Conservation (phyloP, 148 eudicot genomes). For the Amaranthus palmeri region DNA sequence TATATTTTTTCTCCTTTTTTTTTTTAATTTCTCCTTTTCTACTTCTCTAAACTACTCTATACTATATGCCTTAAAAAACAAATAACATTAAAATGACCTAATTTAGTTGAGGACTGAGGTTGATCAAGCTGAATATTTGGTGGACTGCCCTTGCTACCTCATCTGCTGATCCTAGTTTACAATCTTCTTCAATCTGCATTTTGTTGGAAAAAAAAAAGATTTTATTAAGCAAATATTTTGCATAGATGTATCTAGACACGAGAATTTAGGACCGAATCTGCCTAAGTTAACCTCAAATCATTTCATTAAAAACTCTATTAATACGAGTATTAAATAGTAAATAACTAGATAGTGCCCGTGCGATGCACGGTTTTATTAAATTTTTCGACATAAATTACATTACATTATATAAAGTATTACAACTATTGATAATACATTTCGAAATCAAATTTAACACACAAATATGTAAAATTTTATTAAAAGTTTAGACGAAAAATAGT, state of each 20-base stretch:
- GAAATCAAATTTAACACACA: no score
- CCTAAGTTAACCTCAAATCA: no score
- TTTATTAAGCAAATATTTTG: not conserved
- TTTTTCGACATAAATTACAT: no score
- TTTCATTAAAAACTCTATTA: no score
- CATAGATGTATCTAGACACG: not conserved
- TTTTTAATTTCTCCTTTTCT: not conserved
- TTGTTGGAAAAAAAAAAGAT: not conserved
- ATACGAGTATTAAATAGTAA: no score
- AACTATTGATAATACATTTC: no score
- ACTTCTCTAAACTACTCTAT: slow-evolving; percentile 3
- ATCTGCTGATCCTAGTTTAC: slow-evolving; percentile 44
- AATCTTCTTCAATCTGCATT: slow-evolving; percentile 52
- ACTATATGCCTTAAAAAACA: slow-evolving; percentile 3
- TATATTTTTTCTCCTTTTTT: not conserved
- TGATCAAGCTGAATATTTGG: slow-evolving; percentile 41
- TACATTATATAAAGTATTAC: no score
- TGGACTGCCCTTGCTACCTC: slow-evolving; percentile 44
- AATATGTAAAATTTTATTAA: no score
- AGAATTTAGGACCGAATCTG: no score
- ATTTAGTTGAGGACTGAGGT: slow-evolving; percentile 19
- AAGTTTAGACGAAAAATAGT: no score
- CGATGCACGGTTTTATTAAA: no score
- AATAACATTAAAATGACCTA: slow-evolving; percentile 8
- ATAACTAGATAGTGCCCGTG: no score